Base-by-base conservation (phyloP, 352 stramenopile species). In the Peronosclerospora sorghi region DNA sequence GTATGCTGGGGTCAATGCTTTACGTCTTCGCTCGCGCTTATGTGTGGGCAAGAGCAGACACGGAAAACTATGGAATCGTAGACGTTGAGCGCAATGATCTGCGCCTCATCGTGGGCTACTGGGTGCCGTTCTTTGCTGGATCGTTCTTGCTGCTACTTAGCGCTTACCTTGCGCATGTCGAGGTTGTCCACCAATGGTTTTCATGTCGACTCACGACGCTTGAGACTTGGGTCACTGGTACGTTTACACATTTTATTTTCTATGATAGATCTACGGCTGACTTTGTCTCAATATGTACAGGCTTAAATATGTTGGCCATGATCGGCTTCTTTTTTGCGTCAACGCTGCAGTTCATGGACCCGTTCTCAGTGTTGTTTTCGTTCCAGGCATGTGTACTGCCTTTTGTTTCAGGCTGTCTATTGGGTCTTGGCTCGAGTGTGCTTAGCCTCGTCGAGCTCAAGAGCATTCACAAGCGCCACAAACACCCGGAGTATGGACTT, bases 121-220 rank as follows among this genome's bases (percentile, higher is more conserved):
- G 78, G 78, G 60, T 86, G 13, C 78, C 78, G 10, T 86, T 86
- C 56, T 87, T 88, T 42, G 44, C 75, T n/a, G 78, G 78, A 14
- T 84, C 74, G 18, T 88, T 91, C 59, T 45, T 83, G 32, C 48
- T 91, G 35, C 50, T 83, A 30, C 45, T 86, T 18, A 83, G 75
- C 35, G 68, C 75, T 15, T 91, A 88, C 57, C 59, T 91, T 39
- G 65, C 66, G 35, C 75, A 91, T 38, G 78, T 91, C 21, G 78
- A 91, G 45, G 78, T 88, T 23, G 71, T 87, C 13, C 78, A 91
- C 48, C 69, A 81, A 21, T 91, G 78, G 78, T 81, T 88, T 41
- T 85, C 75, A 4, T 85, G 71, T 52, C 65, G 73, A 1, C 68
- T 86, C 34, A 75, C 68, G 15, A 83, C 66, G 4, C 60, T 64